phyloP scores from a whole-genome alignment of 2,329 filamentous ascomycete species.

The Cytospora schulzeri region DNA sequence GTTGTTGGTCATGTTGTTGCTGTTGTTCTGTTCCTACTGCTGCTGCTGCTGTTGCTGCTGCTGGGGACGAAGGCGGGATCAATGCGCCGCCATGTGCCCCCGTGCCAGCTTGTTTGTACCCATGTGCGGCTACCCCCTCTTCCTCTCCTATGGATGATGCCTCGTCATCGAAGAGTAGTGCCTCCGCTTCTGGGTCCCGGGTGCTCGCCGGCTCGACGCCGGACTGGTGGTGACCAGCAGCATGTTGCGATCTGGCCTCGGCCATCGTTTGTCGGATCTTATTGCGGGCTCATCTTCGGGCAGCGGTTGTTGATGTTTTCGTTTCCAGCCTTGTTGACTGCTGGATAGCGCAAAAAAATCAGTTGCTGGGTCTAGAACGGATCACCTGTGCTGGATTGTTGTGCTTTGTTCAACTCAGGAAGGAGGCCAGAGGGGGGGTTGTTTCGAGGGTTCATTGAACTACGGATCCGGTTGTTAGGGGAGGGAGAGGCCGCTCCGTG shows the following conservation, averaged over 20 bases:
- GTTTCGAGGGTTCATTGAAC: conserved; percentile 7
- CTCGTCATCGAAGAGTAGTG: conserved; percentile 32
- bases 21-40: too few species aligned
- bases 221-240: conserved; percentile 17
- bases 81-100: conserved; percentile 21
- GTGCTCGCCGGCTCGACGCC: conserved; percentile 21
- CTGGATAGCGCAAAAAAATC: not conserved
- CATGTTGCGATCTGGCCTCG: conserved; percentile 34
- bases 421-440: not conserved
- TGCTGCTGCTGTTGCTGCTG: conserved; percentile 1
- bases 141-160: conserved; percentile 22
- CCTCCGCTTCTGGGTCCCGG: conserved; percentile 31
- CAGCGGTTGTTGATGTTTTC: not conserved
- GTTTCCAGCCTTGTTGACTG: conserved; percentile 13
- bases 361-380: not conserved
- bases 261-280: conserved; percentile 31
- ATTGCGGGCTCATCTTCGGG: conserved; percentile 35
- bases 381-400: not conserved
- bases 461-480: conserved; percentile 12
- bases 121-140: conserved; percentile 20
- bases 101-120: not conserved
- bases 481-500: conserved; percentile 8
- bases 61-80: conserved; percentile 2
- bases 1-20: not conserved
- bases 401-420: not conserved